A percentile compares a stretch with the other conserved stretches of the same genome.
These are phyloP conservation scores for Wolfiporia cocos DNA, from an alignment of 1,284 basidiomycete genomes.

Conservation along the genomic window DNA sequence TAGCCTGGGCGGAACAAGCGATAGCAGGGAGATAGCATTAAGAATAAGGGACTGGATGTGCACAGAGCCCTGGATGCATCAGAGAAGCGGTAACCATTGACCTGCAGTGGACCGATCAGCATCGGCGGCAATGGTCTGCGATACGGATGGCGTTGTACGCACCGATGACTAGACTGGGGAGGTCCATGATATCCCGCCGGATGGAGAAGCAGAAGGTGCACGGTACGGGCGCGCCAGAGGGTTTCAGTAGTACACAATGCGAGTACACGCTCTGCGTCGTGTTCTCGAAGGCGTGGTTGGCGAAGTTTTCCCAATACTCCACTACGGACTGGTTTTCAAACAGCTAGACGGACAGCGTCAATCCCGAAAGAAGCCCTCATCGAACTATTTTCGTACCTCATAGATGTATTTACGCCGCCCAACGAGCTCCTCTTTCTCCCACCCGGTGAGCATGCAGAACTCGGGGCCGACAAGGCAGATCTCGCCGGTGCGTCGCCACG, in stretches of 20 bases:
- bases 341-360: conserved; percentile 39
- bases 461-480: conserved; percentile 95
- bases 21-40: conserved; percentile 9
- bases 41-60: conserved; percentile 5
- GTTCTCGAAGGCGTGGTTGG: conserved; percentile 92
- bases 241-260: conserved; percentile 82
- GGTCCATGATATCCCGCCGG: conserved; percentile 82
- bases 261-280: conserved; percentile 93
- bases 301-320: conserved; percentile 95
- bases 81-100: conserved; percentile 76
- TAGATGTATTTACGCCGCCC: conserved; percentile 84
- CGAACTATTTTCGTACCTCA: conserved; percentile 48
- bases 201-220: conserved; percentile 94
- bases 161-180: conserved; percentile 86
- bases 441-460: conserved; percentile 91
- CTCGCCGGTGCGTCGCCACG: conserved; percentile 97
- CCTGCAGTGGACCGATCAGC: conserved; percentile 33
- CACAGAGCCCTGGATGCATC: conserved; percentile 15
- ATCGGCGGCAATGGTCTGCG: neutral
- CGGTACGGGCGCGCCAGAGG: conserved; percentile 75
- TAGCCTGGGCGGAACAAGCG: neutral
- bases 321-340: conserved; percentile 89
- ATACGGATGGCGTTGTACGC: conserved; percentile 8
- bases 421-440: conserved; percentile 80
- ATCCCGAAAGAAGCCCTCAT: no score